These are phyloP conservation scores for Leptographium galeiforme DNA, from an alignment of 2,329 filamentous ascomycete species.

Conservation along the genomic window DNA sequence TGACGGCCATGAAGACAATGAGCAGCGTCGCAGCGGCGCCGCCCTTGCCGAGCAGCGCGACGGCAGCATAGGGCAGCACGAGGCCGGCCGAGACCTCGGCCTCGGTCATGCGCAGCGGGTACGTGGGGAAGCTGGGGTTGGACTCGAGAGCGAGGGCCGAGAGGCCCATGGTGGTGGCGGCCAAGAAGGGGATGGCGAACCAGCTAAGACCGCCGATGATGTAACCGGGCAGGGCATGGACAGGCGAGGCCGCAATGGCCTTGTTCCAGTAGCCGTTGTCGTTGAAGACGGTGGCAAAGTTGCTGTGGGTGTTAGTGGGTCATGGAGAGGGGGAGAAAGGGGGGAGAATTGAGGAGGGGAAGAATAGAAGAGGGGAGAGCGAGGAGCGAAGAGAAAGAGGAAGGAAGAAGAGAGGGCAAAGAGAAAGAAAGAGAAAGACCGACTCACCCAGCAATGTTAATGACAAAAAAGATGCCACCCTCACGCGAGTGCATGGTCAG, in stretches of 20 bases:
- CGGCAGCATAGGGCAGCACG: constrained; percentile 73
- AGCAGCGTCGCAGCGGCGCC: constrained; percentile 68
- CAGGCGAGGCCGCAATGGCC: constrained; percentile 75
- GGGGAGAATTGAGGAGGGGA: no score
- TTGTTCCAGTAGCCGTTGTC: constrained; percentile 92
- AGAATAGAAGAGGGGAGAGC: no score
- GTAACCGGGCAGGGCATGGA: constrained; percentile 78
- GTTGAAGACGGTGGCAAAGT: constrained; percentile 73
- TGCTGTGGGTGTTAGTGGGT: constrained; percentile 28
- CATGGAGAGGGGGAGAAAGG: not conserved
- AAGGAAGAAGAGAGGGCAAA: not conserved
- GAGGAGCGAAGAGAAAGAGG: no score
- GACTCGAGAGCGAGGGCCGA: constrained; percentile 67
- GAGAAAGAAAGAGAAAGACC: no score
- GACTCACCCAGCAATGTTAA: constrained; percentile 44
- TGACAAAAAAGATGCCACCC: constrained; percentile 81
- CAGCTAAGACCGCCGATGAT: constrained; percentile 75
- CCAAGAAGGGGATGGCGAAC: constrained; percentile 89
- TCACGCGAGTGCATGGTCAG: constrained; percentile 73
- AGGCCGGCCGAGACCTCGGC: constrained; percentile 71
- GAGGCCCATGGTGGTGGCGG: constrained; percentile 78
- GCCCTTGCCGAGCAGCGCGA: constrained; percentile 68
- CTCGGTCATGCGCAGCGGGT: constrained; percentile 55
- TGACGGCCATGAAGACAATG: constrained; percentile 84
- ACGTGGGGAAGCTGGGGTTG: constrained; percentile 59